Evolutionary conservation across 768 basidiomycete species (phyloP), one percentile per base, ranked within the genome.

Genomic region (Boletus reticulatus): DNA sequence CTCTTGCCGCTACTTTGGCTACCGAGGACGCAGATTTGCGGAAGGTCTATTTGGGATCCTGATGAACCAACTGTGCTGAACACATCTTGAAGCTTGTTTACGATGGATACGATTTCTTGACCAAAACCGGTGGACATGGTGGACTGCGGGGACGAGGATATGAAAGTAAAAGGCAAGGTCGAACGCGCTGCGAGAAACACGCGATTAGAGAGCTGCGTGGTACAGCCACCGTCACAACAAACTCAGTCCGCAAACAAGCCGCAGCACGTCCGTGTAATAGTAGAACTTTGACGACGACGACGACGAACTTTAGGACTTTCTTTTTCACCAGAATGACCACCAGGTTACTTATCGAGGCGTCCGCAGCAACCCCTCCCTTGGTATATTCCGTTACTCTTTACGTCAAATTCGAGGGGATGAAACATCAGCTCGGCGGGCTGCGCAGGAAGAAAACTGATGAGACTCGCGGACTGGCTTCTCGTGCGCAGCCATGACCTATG

Each of bases 1-100:
- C 92, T 94, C 80, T 94, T 94, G 55, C 92, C 92, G 65, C 91
- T 92, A 75, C 92, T 93, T 72, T 94, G 92, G 75, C 89, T 91
- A 32, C 92, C 92, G 17, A 94, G 80, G 47, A 94, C 92, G 64
- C 92, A 94, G 70, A 94, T 94, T 77, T 94, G 92, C 14, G 92
- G 92, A 53, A 94, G 78, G 82, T 94, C 92, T 81, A 94, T 89
- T 72, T 83, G 80, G 36, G 87, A 78, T 51, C 85, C 84, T 47
- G 82, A 85, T 22, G 87, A 83, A 64, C 92, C 92, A 58, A 94
- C 87, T 17, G 92, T 85, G 37, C 84, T 81, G 73, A 94, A 94
- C 61, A 92, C 92, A 78, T 94, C 92, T 72, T 94, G 92, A 43
- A 94, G 87, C 68, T 90, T 94, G 81, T 94, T 94, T 67, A 94